Conservation (phyloP, 345 rosid genomes). For the Salix udensis region DNA sequence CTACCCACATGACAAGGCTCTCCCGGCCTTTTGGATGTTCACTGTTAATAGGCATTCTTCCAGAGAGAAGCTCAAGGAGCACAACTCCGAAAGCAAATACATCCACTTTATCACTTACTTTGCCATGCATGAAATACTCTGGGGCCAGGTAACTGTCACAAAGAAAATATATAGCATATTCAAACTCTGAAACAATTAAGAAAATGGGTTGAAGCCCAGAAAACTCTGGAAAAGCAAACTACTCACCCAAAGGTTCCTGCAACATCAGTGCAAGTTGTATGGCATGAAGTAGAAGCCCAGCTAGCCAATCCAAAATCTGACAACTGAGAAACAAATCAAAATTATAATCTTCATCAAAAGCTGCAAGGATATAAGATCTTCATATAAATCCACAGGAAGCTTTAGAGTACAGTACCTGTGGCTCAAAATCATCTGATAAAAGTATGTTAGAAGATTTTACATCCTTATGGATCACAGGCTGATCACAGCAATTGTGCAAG, state of each 20-base stretch:
- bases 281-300: slow-evolving; percentile 46
- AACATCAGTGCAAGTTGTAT: slow-evolving; percentile 52
- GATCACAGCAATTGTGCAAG: slow-evolving; percentile 60
- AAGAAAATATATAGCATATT: slow-evolving; percentile 8
- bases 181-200: background rate
- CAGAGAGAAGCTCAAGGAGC: slow-evolving; percentile 84
- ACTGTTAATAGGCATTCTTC: slow-evolving; percentile 72
- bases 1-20: slow-evolving; percentile 97
- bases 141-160: slow-evolving; percentile 91
- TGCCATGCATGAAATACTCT: slow-evolving; percentile 91
- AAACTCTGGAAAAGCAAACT: background rate
- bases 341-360: slow-evolving; percentile 18
- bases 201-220: background rate
- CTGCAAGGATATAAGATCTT: background rate
- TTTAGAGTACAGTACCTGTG: slow-evolving; percentile 50
- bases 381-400: background rate
- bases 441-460: slow-evolving; percentile 96
- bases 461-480: slow-evolving; percentile 83
- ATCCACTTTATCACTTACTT: slow-evolving; percentile 86
- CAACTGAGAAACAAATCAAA: slow-evolving; percentile 47
- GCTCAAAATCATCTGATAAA: slow-evolving; percentile 86
- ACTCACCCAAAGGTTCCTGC: slow-evolving; percentile 96
- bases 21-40: slow-evolving; percentile 63
- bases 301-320: slow-evolving; percentile 97
- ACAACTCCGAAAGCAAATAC: slow-evolving; percentile 95